These are phyloP conservation scores for Gyromitra esculenta DNA, from an alignment of 2,329 filamentous ascomycete species.

Conservation along the genomic window DNA sequence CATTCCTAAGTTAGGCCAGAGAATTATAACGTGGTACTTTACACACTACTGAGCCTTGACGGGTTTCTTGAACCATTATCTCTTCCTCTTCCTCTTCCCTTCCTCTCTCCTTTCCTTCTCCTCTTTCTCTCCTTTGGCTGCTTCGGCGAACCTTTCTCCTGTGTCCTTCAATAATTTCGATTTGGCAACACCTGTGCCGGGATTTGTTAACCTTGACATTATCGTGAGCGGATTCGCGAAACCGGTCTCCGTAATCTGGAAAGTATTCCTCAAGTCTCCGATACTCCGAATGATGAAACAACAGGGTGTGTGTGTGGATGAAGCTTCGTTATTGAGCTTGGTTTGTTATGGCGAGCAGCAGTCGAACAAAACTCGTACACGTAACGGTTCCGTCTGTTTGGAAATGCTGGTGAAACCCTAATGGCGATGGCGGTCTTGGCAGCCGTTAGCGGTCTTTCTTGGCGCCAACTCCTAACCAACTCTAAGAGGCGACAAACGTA, in stretches of 20 bases:
- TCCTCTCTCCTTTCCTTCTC: background rate
- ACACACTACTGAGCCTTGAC: conserved; percentile 1
- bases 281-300: background rate
- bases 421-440: background rate
- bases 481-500: too few species aligned
- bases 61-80: background rate
- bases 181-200: background rate
- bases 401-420: background rate
- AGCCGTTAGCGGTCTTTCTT: background rate
- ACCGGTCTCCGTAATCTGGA: background rate
- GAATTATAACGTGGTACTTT: background rate
- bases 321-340: background rate
- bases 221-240: background rate
- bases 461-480: too few species aligned
- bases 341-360: background rate
- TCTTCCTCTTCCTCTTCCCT: background rate
- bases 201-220: background rate
- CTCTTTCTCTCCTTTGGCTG: background rate
- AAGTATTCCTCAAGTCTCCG: background rate
- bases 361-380: background rate
- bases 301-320: background rate
- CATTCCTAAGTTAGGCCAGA: conserved; percentile 4
- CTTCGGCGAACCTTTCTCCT: background rate
- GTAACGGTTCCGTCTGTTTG: background rate
- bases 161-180: background rate